Conservation (phyloP, 1,139 yeast species). For the Blastobotrys capitulatus region DNA sequence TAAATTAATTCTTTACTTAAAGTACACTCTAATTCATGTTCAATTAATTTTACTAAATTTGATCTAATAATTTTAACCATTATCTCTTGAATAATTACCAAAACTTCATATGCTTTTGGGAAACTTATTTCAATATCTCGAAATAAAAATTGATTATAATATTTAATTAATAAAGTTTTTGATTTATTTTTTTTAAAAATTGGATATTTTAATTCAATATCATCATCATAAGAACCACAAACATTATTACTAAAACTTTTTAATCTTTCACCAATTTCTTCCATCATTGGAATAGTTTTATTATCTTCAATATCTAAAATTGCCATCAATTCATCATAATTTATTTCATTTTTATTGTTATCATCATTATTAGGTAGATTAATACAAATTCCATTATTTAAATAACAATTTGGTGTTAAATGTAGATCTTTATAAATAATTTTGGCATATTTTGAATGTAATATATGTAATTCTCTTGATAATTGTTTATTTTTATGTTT, state of each 20-base stretch:
- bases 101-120: background rate
- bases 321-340: background rate
- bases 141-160: background rate
- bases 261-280: background rate
- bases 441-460: background rate
- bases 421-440: background rate
- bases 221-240: no score
- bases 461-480: background rate
- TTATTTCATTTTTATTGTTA: background rate
- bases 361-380: background rate
- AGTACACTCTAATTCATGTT: no score
- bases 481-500: background rate
- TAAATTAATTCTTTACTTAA: background rate
- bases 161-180: background rate
- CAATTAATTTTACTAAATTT: no score
- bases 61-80: background rate
- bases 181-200: background rate
- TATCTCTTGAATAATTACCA: background rate
- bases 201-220: no score
- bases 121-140: background rate
- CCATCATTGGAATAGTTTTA: background rate
- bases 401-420: background rate
- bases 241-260: no score
- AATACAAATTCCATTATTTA: background rate
- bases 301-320: background rate